Evolutionary conservation across 2,329 filamentous ascomycete genomes (phyloP).

Genomic region (Lecanicillium sp.): DNA sequence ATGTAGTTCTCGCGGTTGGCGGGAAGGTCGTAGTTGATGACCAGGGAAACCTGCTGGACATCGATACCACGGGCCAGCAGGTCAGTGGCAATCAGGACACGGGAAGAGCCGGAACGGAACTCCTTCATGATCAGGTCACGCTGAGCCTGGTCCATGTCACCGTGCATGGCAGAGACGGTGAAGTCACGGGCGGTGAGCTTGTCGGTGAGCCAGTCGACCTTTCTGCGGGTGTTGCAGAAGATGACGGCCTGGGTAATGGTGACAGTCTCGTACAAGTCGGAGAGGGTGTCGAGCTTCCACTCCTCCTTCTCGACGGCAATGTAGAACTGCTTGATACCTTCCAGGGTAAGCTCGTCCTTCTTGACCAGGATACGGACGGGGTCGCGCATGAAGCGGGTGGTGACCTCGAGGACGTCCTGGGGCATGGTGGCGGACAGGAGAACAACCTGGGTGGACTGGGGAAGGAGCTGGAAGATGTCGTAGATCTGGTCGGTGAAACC

Average conservation of each 20-base stretch:
- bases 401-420: constrained; percentile 97
- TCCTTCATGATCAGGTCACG: constrained; percentile 99
- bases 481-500: constrained; percentile 99
- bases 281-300: constrained; percentile 99
- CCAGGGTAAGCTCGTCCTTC: constrained; percentile 98
- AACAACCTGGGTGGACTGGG: constrained; percentile 96
- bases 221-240: constrained; percentile 99
- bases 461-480: constrained; percentile 98
- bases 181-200: constrained; percentile 98
- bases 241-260: constrained; percentile 99
- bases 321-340: constrained; percentile 99
- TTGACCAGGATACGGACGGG: constrained; percentile 98
- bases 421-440: constrained; percentile 98
- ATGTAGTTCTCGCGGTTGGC: constrained; percentile 99
- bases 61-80: constrained; percentile 98
- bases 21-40: constrained; percentile 99
- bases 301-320: constrained; percentile 99
- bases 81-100: constrained; percentile 97
- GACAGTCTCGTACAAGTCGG: constrained; percentile 97
- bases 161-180: constrained; percentile 99
- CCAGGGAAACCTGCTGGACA: constrained; percentile 97
- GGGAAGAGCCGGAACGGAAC: constrained; percentile 96
- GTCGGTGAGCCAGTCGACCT: constrained; percentile 99
- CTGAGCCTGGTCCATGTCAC: constrained; percentile 97
- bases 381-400: constrained; percentile 99